These are phyloP conservation scores for Dunaliella primolecta DNA, from an alignment of 139 green algal genomes.

Conservation along the genomic window DNA sequence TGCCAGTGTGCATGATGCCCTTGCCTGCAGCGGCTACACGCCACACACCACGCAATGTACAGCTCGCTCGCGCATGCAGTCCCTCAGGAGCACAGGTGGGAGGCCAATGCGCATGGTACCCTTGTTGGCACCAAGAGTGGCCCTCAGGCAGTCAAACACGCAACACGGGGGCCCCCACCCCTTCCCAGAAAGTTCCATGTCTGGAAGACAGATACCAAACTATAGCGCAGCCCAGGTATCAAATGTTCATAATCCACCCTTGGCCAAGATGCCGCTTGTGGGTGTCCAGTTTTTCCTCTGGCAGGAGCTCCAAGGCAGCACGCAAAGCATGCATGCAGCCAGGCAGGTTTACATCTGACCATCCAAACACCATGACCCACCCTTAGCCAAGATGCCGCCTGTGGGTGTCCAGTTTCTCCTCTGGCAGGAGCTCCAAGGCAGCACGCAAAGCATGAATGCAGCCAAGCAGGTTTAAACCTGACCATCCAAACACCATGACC, in stretches of 20 bases:
- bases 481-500: not conserved
- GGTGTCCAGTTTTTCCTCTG: conserved; percentile 23
- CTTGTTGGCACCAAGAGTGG: too few relatives aligned
- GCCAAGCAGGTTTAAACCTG: conserved; percentile 22
- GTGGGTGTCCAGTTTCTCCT: conserved; percentile 28
- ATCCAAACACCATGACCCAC: not conserved
- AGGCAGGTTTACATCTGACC: conserved; percentile 5
- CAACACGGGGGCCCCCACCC: too few relatives aligned
- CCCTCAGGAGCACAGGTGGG: too few relatives aligned
- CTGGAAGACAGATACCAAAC: too few relatives aligned
- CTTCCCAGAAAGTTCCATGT: too few relatives aligned
- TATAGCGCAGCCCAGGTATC: too few relatives aligned
- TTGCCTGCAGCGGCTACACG: too few relatives aligned
- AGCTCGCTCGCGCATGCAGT: too few relatives aligned
- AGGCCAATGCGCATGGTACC: too few relatives aligned
- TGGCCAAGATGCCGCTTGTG: conserved; percentile 24
- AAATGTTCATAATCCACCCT: conserved; percentile 10
- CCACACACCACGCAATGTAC: too few relatives aligned
- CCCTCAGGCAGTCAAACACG: too few relatives aligned
- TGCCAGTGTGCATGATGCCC: too few relatives aligned
- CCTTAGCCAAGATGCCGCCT: conserved; percentile 20
- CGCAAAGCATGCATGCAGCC: conserved; percentile 41
- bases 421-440: conserved; percentile 4
- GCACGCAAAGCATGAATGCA: conserved; percentile 37
- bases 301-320: conserved; percentile 4